Evolutionary conservation across 1,284 basidiomycete species (phyloP).

Genomic region (Dichomitus squalens): DNA sequence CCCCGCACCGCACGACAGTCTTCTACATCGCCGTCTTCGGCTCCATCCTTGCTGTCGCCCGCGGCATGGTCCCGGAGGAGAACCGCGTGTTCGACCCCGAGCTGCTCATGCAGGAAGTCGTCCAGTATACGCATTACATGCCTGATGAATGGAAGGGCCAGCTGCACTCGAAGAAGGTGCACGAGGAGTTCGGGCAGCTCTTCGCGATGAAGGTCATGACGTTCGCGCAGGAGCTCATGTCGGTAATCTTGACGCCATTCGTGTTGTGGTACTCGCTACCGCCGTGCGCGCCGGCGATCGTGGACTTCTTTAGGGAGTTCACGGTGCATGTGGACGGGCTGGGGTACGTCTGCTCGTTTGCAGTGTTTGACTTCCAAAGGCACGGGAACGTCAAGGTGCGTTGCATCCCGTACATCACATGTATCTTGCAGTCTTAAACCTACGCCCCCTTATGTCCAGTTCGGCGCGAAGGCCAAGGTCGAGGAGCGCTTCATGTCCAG

Average conservation of each 20-base stretch:
- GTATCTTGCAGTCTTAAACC: not conserved
- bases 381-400: conserved; percentile 84
- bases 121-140: conserved; percentile 94
- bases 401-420: not conserved
- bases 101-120: conserved; percentile 86
- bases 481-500: conserved; percentile 81
- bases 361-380: conserved; percentile 95
- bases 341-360: conserved; percentile 97
- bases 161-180: conserved; percentile 89
- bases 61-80: conserved; percentile 96
- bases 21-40: conserved; percentile 94
- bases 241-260: conserved; percentile 92
- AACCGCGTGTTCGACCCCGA: conserved; percentile 94
- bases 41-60: conserved; percentile 82
- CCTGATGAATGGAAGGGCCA: conserved; percentile 89
- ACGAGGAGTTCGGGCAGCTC: conserved; percentile 86
- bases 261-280: conserved; percentile 94
- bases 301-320: conserved; percentile 97
- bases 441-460: conserved; percentile 42
- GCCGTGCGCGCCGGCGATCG: conserved; percentile 81
- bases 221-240: conserved; percentile 87
- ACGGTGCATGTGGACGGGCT: conserved; percentile 95
- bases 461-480: conserved; percentile 69
- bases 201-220: conserved; percentile 89
- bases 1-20: conserved; percentile 87